These are phyloP conservation scores for Aspergillus hortae DNA, from an alignment of 2,329 filamentous ascomycete genomes.

Conservation along the genomic window DNA sequence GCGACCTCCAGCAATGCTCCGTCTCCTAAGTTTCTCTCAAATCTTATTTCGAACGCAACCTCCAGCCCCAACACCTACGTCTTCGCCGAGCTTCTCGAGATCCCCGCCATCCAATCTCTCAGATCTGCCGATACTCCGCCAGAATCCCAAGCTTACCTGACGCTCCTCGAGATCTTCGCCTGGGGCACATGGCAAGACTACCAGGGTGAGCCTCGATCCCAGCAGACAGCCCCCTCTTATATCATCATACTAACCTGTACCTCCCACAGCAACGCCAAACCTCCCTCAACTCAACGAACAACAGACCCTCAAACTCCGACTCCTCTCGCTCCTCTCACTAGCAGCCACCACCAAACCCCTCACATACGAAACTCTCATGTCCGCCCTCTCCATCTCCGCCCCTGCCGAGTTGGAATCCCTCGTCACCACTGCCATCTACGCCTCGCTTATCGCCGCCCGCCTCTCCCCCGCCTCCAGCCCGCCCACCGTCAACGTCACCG, in stretches of 20 bases:
- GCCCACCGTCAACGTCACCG: slow-evolving; percentile 70
- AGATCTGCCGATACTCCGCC: slow-evolving; percentile 48
- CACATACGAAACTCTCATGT: slow-evolving; percentile 67
- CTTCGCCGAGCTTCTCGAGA: slow-evolving; percentile 88
- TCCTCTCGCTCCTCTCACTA: slow-evolving; percentile 82
- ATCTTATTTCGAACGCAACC: slow-evolving; percentile 82
- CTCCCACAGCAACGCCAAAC: slow-evolving; percentile 38
- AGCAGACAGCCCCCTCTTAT: neutral
- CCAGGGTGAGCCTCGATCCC: slow-evolving; percentile 44
- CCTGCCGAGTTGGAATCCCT: slow-evolving; percentile 75
- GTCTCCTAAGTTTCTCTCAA: slow-evolving; percentile 77
- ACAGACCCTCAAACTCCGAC: slow-evolving; percentile 81
- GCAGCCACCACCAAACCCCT: slow-evolving; percentile 65
- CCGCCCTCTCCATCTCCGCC: slow-evolving; percentile 63
- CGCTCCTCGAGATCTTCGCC: slow-evolving; percentile 81
- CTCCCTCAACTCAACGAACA: slow-evolving; percentile 69
- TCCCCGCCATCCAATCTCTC: slow-evolving; percentile 73
- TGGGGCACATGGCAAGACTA: slow-evolving; percentile 87
- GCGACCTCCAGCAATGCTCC: slow-evolving; percentile 70
- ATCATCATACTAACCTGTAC: neutral
- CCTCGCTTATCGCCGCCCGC: slow-evolving; percentile 74
- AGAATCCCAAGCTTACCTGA: slow-evolving; percentile 63
- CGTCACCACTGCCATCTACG: slow-evolving; percentile 83
- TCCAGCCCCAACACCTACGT: slow-evolving; percentile 86
- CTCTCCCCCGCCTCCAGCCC: slow-evolving; percentile 82